Percentiles rank a stretch among this genome's conserved stretches.
Conservation (phyloP, 768 basidiomycete genomes). For the Serendipita vermifera region DNA sequence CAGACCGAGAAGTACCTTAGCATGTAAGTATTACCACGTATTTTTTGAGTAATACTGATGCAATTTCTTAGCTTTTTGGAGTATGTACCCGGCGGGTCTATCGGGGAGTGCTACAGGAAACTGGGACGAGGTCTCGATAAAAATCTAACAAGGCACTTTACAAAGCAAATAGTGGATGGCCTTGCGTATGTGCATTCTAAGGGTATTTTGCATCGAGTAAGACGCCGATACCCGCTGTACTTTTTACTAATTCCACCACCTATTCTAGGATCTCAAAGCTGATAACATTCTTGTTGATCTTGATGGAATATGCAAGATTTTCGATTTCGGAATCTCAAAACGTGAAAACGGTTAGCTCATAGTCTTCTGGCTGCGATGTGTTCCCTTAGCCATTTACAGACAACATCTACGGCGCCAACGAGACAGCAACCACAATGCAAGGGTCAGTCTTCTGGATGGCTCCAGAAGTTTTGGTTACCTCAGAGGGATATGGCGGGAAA, state of each 20-base stretch:
- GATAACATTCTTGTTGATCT: conserved; percentile 96
- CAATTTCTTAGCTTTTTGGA: conserved; percentile 69
- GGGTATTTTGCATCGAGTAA: conserved; percentile 83
- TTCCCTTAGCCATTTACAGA: conserved; percentile 28
- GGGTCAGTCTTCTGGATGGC: conserved; percentile 99
- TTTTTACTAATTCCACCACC: conserved; percentile 9
- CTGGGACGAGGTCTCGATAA: conserved; percentile 85
- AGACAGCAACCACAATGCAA: conserved; percentile 84
- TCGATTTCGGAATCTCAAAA: conserved; percentile 98
- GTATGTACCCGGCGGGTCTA: conserved; percentile 95
- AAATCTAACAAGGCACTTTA: conserved; percentile 84
- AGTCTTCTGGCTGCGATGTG: not conserved
- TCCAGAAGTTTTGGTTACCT: conserved; percentile 80
- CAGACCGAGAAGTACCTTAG: conserved; percentile 77
- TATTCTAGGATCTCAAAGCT: conserved; percentile 75
- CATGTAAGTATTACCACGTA: conserved; percentile 49
- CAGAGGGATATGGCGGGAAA: conserved; percentile 90
- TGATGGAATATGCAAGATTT: conserved; percentile 88
- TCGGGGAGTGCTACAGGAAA: conserved; percentile 78
- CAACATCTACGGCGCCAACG: conserved; percentile 59
- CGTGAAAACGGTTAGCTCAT: conserved; percentile 27
- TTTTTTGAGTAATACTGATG: not conserved
- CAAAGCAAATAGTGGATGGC: conserved; percentile 79
- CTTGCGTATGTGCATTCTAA: conserved; percentile 85
- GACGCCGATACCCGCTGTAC: not conserved